phyloP scores from a whole-genome alignment of 1,139 yeast genomes.

The Yamadazyma membranifaciens region DNA sequence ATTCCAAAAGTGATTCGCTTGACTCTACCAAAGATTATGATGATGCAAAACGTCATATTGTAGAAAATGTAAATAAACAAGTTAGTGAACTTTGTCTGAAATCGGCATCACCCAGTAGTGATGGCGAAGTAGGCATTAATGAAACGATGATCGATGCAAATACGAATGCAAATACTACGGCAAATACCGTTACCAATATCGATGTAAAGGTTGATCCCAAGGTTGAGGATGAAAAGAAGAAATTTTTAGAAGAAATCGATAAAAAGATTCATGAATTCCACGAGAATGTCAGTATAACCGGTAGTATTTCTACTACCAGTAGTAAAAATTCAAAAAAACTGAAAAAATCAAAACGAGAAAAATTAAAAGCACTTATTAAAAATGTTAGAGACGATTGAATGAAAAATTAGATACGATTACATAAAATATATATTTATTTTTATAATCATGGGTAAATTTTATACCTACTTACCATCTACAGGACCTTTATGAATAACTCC shows the following conservation, averaged over 20 bases:
- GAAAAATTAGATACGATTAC: too few relatives aligned
- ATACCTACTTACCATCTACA: slow-evolving; percentile 10
- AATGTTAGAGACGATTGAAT: neutral
- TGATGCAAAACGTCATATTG: slow-evolving; percentile 15
- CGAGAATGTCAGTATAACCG: neutral
- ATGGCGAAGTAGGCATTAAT: slow-evolving; percentile 1
- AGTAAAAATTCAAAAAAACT: slow-evolving; percentile 4
- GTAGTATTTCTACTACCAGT: slow-evolving; percentile 2
- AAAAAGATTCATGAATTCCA: slow-evolving; percentile 7
- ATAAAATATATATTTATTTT: neutral
- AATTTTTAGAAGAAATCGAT: slow-evolving; percentile 8
- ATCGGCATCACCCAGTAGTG: slow-evolving; percentile 14
- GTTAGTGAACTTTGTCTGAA: slow-evolving; percentile 15
- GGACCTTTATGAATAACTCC: slow-evolving; percentile 39
- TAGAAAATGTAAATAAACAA: slow-evolving; percentile 15
- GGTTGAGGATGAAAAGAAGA: slow-evolving; percentile 8
- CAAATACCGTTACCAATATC: too few relatives aligned
- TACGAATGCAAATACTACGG: neutral
- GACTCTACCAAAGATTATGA: slow-evolving; percentile 10
- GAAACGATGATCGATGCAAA: neutral
- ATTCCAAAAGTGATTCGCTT: slow-evolving; percentile 13
- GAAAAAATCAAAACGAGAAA: slow-evolving; percentile 7
- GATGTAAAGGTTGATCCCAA: slow-evolving; percentile 2
- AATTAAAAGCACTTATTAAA: slow-evolving; percentile 6
- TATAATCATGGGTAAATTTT: too few relatives aligned